A percentile compares a stretch with the other conserved stretches of the same genome.
Evolutionary conservation across 2,329 filamentous ascomycete genomes (phyloP).

Genomic region (Calonectria pauciramosa): DNA sequence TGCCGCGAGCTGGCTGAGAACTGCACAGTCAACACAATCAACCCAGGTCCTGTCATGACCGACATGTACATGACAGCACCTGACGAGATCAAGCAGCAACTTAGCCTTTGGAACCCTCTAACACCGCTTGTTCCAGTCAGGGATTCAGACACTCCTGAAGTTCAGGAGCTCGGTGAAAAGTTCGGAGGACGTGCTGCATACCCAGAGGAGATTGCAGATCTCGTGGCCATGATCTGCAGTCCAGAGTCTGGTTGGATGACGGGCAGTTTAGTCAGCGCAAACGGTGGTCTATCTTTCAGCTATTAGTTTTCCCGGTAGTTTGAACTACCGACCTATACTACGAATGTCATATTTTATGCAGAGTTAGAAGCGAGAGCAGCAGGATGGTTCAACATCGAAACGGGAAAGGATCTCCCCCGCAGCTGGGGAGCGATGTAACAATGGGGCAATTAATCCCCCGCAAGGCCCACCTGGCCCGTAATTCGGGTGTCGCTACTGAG

Average conservation of each 20-base stretch:
- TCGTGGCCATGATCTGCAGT: slow-evolving; percentile 76
- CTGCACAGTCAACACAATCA: slow-evolving; percentile 71
- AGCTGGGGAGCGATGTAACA: neutral
- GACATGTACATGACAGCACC: slow-evolving; percentile 61
- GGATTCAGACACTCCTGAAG: slow-evolving; percentile 47
- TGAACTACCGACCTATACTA: neutral
- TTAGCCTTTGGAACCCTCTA: slow-evolving; percentile 53
- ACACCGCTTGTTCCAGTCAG: slow-evolving; percentile 63
- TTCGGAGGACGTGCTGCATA: slow-evolving; percentile 68
- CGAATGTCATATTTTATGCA: neutral
- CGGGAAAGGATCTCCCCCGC: neutral
- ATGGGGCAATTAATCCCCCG: neutral
- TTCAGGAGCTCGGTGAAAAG: slow-evolving; percentile 60
- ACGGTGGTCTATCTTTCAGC: slow-evolving; percentile 57
- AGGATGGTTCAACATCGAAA: neutral
- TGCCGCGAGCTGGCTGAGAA: slow-evolving; percentile 69
- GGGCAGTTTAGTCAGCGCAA: slow-evolving; percentile 74
- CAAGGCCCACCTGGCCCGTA: neutral
- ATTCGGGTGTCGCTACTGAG: neutral
- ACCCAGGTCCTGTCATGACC: slow-evolving; percentile 57
- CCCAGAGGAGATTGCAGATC: slow-evolving; percentile 74
- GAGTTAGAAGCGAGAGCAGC: neutral
- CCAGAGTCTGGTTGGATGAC: slow-evolving; percentile 75
- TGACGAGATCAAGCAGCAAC: slow-evolving; percentile 62
- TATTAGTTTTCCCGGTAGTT: slow-evolving; percentile 11